phyloP scores from a whole-genome alignment of 208 protist genomes.

The Endotrypanum monterogeii region DNA sequence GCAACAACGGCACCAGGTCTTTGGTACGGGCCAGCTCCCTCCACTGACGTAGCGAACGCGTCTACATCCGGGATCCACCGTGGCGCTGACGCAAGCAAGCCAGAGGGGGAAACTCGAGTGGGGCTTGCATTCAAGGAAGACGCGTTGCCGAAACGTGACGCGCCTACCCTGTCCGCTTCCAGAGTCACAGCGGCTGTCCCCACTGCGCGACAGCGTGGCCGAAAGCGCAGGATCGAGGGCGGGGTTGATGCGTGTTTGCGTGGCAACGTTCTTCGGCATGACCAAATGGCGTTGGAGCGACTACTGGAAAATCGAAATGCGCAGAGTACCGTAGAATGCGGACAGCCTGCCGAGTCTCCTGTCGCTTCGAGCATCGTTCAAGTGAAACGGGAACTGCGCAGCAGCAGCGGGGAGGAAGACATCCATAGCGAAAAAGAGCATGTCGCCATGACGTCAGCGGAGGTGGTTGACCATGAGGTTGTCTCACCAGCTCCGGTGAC shows the following conservation, averaged over 20 bases:
- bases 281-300: conserved; percentile 25
- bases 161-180: not conserved
- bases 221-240: conserved; percentile 24
- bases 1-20: conserved; percentile 27
- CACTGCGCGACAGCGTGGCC: conserved; percentile 8
- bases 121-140: not conserved
- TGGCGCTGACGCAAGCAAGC: not conserved
- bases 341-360: not conserved
- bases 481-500: not conserved
- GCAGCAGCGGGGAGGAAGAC: conserved; percentile 3
- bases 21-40: conserved; percentile 18
- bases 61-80: not conserved
- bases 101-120: not conserved
- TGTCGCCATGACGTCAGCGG: not conserved
- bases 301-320: conserved; percentile 8
- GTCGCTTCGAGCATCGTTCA: not conserved
- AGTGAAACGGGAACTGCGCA: conserved; percentile 7
- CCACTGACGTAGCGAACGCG: not conserved
- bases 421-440: not conserved
- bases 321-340: not conserved
- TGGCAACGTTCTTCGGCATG: conserved; percentile 16
- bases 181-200: conserved; percentile 10
- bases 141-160: not conserved
- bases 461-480: no score
- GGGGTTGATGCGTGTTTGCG: conserved; percentile 24